Percentiles rank a stretch among this genome's conserved stretches.
These are phyloP conservation scores for Delitschia confertaspora DNA, from an alignment of 495 filamentous ascomycete genomes.

Conservation along the genomic window DNA sequence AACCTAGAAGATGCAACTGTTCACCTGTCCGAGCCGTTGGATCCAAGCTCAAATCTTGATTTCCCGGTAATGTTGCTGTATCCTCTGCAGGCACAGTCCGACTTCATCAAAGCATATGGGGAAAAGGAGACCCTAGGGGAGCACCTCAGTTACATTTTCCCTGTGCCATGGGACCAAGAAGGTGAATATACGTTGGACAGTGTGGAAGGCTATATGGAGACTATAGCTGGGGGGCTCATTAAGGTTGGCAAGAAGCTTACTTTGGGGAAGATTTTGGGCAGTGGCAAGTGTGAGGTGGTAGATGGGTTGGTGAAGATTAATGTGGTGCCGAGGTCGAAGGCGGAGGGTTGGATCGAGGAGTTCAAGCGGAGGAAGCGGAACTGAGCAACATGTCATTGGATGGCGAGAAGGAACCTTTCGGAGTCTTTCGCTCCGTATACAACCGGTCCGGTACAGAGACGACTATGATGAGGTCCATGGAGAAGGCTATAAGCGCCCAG, in stretches of 20 bases:
- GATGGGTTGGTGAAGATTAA: slow-evolving; percentile 77
- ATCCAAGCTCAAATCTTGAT: slow-evolving; percentile 57
- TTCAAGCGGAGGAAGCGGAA: slow-evolving; percentile 59
- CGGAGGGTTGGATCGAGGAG: slow-evolving; percentile 65
- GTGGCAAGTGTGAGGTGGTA: slow-evolving; percentile 74
- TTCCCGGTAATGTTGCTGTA: slow-evolving; percentile 81
- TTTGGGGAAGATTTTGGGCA: slow-evolving; percentile 61
- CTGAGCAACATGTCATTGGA: neutral
- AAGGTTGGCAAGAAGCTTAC: slow-evolving; percentile 82
- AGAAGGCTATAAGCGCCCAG: too few species aligned
- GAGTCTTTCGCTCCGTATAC: too few species aligned
- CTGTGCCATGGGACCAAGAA: slow-evolving; percentile 70
- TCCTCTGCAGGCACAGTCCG: slow-evolving; percentile 64
- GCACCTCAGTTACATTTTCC: slow-evolving; percentile 73
- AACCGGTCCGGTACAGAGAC: too few species aligned
- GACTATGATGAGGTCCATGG: too few species aligned
- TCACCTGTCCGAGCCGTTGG: slow-evolving; percentile 58
- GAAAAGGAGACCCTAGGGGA: slow-evolving; percentile 61
- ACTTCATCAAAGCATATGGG: slow-evolving; percentile 79
- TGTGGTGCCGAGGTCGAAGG: slow-evolving; percentile 63
- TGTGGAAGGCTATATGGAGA: slow-evolving; percentile 92
- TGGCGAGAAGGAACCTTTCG: neutral
- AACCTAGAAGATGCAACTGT: slow-evolving; percentile 57
- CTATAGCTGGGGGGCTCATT: slow-evolving; percentile 63
- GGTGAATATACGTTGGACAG: slow-evolving; percentile 52